Percentiles rank a stretch among this genome's conserved stretches.
phyloP scores from a whole-genome alignment of 345 rosid genomes.

The Hypericum perforatum region DNA sequence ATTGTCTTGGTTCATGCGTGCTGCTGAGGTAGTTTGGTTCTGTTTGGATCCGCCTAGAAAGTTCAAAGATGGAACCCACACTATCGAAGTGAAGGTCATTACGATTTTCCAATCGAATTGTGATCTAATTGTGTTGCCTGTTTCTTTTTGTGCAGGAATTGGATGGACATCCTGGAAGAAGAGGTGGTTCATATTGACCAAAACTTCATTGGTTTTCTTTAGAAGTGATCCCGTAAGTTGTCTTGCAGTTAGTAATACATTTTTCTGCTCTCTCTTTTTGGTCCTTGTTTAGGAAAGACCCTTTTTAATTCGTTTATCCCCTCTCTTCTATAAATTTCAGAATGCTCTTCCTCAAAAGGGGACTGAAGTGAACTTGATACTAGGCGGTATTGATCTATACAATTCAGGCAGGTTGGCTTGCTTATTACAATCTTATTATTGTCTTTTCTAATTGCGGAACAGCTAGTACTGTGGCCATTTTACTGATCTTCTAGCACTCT shows the following conservation, averaged over 20 bases:
- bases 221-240: constrained; percentile 65
- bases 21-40: neutral
- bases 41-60: neutral
- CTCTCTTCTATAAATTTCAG: constrained; percentile 24
- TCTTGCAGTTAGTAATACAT: neutral
- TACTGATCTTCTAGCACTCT: constrained; percentile 20
- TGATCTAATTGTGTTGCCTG: neutral
- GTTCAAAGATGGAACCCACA: neutral
- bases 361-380: constrained; percentile 62
- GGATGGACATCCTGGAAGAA: constrained; percentile 88
- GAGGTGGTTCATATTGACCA: constrained; percentile 63
- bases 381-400: constrained; percentile 97
- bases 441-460: constrained; percentile 6
- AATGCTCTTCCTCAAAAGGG: constrained; percentile 51
- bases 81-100: neutral
- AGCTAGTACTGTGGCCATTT: constrained; percentile 12
- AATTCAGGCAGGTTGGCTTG: constrained; percentile 99
- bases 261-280: neutral
- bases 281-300: neutral
- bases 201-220: constrained; percentile 66
- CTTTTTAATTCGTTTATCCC: neutral
- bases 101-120: neutral
- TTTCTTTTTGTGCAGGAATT: constrained; percentile 31
- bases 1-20: neutral
- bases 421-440: constrained; percentile 23